A percentile compares a stretch with the other conserved stretches of the same genome.
Conservation (phyloP, 441 rosid species). For the Erodium trifolium region DNA sequence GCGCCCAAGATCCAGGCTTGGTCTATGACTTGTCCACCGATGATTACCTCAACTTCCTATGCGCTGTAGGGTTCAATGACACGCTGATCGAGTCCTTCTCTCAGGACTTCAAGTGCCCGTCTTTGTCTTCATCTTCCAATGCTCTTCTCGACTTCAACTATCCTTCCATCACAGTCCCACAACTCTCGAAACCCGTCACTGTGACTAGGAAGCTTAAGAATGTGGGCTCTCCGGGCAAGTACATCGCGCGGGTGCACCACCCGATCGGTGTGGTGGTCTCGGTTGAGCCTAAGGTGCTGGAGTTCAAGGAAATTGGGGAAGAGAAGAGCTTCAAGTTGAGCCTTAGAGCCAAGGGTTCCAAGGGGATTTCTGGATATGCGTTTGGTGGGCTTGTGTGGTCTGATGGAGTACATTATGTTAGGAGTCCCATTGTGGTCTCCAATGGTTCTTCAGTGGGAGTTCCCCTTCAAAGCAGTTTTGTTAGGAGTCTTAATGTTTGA, state of each 20-base stretch:
- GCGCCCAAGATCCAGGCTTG: conserved; percentile 53
- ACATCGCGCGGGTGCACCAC: conserved; percentile 23
- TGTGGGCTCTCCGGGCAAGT: conserved; percentile 33
- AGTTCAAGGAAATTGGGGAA: conserved; percentile 29
- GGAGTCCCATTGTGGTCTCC: conserved; percentile 39
- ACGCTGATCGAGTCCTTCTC: conserved; percentile 24
- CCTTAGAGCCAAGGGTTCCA: conserved; percentile 18
- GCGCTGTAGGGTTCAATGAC: conserved; percentile 47
- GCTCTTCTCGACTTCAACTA: conserved; percentile 37
- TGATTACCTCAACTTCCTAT: conserved; percentile 53
- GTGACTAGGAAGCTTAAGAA: conserved; percentile 38
- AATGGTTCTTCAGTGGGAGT: not conserved
- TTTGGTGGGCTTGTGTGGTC: conserved; percentile 42
- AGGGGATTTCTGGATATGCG: conserved; percentile 13
- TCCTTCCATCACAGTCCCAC: conserved; percentile 47
- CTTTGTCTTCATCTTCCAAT: conserved; percentile 11
- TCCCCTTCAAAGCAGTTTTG: too few species aligned
- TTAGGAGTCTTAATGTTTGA: too few species aligned
- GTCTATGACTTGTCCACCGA: conserved; percentile 37
- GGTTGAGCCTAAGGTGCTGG: conserved; percentile 31
- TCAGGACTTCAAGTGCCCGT: conserved; percentile 19
- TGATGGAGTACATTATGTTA: conserved; percentile 34
- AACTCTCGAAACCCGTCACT: conserved; percentile 25
- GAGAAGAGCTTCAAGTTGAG: conserved; percentile 42
- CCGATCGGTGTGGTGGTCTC: conserved; percentile 38